Conservation (phyloP, 257 asterid genomes). For the Parsonsia alboflavescens region DNA sequence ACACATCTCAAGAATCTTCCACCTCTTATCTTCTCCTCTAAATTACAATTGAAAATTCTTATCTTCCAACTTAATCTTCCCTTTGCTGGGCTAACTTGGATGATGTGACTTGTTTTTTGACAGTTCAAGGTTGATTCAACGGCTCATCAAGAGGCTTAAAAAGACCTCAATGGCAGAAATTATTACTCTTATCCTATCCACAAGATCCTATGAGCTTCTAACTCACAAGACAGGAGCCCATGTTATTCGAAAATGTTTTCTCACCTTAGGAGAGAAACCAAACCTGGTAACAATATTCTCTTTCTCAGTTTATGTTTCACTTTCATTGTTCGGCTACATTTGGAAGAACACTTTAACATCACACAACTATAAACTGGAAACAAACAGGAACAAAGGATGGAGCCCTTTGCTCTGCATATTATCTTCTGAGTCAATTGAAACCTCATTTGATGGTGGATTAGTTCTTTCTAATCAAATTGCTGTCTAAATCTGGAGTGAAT, state of each 20-base stretch:
- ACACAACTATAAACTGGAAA: too few species aligned
- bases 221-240: constrained; percentile 6
- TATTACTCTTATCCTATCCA: constrained; percentile 10
- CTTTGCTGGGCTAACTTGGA: neutral
- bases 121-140: constrained; percentile 15
- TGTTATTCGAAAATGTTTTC: constrained; percentile 8
- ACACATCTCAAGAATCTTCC: neutral
- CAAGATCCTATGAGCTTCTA: neutral
- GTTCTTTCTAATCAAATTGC: neutral
- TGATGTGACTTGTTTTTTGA: neutral
- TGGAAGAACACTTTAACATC: too few species aligned
- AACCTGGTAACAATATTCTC: constrained; percentile 8
- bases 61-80: neutral
- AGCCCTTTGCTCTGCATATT: too few species aligned
- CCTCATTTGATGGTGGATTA: too few species aligned
- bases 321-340: neutral
- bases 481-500: neutral
- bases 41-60: neutral
- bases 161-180: neutral
- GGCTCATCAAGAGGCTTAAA: constrained; percentile 11
- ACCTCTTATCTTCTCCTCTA: neutral
- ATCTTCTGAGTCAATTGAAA: neutral
- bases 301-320: neutral
- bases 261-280: neutral
- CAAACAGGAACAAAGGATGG: too few species aligned